phyloP scores from a whole-genome alignment of 192 early-diverging fungal species.

The Umbelopsis isabellina region DNA sequence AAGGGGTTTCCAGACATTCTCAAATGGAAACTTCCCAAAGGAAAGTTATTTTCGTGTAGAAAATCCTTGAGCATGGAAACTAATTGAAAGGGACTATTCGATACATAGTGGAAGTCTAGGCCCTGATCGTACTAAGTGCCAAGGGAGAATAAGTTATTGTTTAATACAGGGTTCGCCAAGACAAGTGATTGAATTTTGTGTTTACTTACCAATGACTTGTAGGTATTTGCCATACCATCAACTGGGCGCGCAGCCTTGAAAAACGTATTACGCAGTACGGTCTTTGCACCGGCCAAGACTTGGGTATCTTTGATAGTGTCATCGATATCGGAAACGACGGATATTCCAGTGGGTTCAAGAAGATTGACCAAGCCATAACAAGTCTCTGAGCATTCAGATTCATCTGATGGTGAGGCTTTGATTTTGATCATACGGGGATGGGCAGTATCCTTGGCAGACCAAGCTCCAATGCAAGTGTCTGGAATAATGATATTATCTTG shows the following conservation, averaged over 20 bases:
- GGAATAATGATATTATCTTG: conserved; percentile 38
- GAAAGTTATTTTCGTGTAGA: conserved; percentile 68
- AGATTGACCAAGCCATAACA: conserved; percentile 53
- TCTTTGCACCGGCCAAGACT: conserved; percentile 67
- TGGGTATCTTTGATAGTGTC: conserved; percentile 91
- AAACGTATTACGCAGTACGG: conserved; percentile 65
- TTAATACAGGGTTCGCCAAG: conserved; percentile 1
- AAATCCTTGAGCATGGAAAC: conserved; percentile 69
- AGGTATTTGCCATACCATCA: conserved; percentile 50
- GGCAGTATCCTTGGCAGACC: conserved; percentile 22
- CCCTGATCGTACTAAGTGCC: conserved; percentile 54
- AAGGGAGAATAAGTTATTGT: neutral
- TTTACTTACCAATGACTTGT: conserved; percentile 49
- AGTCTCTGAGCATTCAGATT: conserved; percentile 32
- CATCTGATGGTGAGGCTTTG: conserved; percentile 23
- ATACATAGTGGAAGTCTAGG: conserved; percentile 84
- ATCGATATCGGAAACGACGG: conserved; percentile 85
- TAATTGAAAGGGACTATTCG: conserved; percentile 84
- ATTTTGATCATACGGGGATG: conserved; percentile 29
- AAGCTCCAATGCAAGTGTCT: conserved; percentile 42
- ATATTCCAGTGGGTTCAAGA: conserved; percentile 71
- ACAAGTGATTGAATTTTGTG: neutral
- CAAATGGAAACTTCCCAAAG: conserved; percentile 72
- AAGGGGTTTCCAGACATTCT: conserved; percentile 67
- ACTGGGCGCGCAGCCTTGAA: conserved; percentile 53